Percentiles rank a stretch among this genome's conserved stretches.
phyloP scores from a whole-genome alignment of 176 grass and related monocot species.

The Secale cereale region DNA sequence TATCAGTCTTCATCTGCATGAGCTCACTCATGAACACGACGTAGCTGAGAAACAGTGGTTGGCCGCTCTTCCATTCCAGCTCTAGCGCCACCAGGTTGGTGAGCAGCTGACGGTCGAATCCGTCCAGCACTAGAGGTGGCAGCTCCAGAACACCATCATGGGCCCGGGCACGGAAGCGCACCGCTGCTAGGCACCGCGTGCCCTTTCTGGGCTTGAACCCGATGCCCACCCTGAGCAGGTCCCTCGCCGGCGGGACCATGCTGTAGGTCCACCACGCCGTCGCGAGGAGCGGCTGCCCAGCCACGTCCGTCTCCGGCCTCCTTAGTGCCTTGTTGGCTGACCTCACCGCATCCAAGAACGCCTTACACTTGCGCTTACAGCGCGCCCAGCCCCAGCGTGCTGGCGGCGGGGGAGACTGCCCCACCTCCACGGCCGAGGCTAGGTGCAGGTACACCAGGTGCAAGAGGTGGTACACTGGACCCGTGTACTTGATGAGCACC shows the following conservation, averaged over 20 bases:
- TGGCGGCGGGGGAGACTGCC: neutral
- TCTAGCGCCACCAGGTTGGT: neutral
- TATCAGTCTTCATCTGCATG: neutral
- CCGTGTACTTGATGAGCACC: neutral
- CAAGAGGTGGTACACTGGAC: neutral
- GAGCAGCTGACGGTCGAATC: neutral
- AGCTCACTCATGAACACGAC: neutral
- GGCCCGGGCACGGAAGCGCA: neutral
- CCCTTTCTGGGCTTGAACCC: neutral
- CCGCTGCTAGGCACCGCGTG: neutral
- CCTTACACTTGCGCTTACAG: neutral
- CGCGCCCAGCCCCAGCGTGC: neutral
- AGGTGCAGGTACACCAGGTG: neutral
- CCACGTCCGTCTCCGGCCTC: neutral
- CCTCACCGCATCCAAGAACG: neutral
- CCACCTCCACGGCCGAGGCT: neutral
- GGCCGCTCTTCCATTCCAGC: neutral
- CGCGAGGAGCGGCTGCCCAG: neutral
- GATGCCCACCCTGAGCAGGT: neutral
- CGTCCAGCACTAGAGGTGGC: neutral
- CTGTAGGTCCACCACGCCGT: neutral
- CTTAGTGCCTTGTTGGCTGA: neutral
- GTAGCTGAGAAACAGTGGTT: neutral
- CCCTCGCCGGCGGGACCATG: neutral
- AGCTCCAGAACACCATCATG: neutral